These are phyloP conservation scores for Metahyphopichia silvanorum DNA, from an alignment of 805 yeast species.

Conservation along the genomic window DNA sequence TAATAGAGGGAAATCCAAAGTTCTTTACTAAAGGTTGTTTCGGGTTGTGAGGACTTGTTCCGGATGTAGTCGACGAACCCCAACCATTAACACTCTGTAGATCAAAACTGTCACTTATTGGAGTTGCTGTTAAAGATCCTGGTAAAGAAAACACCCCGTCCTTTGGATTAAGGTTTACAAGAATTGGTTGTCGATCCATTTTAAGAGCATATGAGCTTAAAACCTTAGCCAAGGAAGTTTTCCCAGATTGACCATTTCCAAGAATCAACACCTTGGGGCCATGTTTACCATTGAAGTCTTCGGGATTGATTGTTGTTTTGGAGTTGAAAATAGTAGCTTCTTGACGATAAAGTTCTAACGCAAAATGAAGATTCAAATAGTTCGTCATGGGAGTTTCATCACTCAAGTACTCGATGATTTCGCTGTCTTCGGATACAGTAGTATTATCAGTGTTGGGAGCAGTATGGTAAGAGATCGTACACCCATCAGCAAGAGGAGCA, in stretches of 20 bases:
- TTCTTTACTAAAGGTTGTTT: slow-evolving; percentile 85
- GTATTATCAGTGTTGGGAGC: slow-evolving; percentile 21
- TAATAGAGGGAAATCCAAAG: slow-evolving; percentile 64
- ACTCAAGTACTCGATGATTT: slow-evolving; percentile 58
- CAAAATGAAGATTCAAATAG: slow-evolving; percentile 69
- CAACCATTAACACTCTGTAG: slow-evolving; percentile 72
- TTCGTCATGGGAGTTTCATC: slow-evolving; percentile 68
- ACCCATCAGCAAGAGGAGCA: slow-evolving; percentile 57
- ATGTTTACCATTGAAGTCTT: slow-evolving; percentile 1
- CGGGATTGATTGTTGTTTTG: slow-evolving; percentile 26
- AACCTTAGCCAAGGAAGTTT: slow-evolving; percentile 68
- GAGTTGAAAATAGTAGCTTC: slow-evolving; percentile 19
- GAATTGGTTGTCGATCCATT: slow-evolving; percentile 60
- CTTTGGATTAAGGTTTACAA: slow-evolving; percentile 77
- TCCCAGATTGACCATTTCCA: slow-evolving; percentile 76
- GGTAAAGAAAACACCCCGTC: slow-evolving; percentile 72
- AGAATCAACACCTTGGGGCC: slow-evolving; percentile 65
- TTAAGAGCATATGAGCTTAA: slow-evolving; percentile 75
- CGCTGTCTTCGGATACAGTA: slow-evolving; percentile 30
- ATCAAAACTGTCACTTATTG: slow-evolving; percentile 77
- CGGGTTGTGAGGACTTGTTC: slow-evolving; percentile 74
- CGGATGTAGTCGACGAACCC: slow-evolving; percentile 67
- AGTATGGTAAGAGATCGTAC: slow-evolving; percentile 47
- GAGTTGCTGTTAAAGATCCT: slow-evolving; percentile 81
- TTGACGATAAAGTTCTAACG: slow-evolving; percentile 56